phyloP scores from a whole-genome alignment of 2,329 filamentous ascomycete genomes.

The Monilinia laxa region DNA sequence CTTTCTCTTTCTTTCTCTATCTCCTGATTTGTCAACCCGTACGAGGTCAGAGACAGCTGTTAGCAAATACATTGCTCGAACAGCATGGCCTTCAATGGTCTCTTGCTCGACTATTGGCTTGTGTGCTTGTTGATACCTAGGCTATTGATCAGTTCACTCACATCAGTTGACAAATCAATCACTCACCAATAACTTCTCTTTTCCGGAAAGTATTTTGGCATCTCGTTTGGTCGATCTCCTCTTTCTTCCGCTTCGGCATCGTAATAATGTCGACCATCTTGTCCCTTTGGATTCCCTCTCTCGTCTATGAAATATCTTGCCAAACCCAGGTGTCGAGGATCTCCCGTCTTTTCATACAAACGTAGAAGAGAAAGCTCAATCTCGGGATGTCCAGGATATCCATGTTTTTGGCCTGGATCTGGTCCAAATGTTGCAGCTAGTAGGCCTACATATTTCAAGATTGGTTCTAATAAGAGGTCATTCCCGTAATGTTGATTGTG shows the following conservation, averaged over 20 bases:
- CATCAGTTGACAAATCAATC: background rate
- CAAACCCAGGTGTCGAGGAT: constrained; percentile 46
- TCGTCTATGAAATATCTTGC: constrained; percentile 57
- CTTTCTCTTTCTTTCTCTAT: constrained; percentile 24
- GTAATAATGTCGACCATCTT: constrained; percentile 53
- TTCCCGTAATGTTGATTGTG: constrained; percentile 55
- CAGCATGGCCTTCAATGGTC: constrained; percentile 58
- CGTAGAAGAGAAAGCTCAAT: constrained; percentile 52
- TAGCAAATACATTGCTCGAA: constrained; percentile 60
- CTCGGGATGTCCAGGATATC: constrained; percentile 61
- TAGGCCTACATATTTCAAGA: constrained; percentile 55
- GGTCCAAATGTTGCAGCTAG: constrained; percentile 54
- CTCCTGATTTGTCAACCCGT: constrained; percentile 39
- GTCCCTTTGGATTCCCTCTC: constrained; percentile 53
- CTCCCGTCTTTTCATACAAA: constrained; percentile 45
- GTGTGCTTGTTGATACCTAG: constrained; percentile 59
- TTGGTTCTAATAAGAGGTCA: constrained; percentile 50
- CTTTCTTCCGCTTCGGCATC: constrained; percentile 53
- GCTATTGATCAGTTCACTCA: constrained; percentile 31
- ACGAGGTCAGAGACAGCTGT: constrained; percentile 58
- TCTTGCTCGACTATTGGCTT: constrained; percentile 53
- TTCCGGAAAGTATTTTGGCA: constrained; percentile 50
- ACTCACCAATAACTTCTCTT: constrained; percentile 42
- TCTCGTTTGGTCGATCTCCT: constrained; percentile 50
- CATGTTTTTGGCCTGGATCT: constrained; percentile 50